A percentile compares a stretch with the other conserved stretches of the same genome.
These are phyloP conservation scores for Dothistroma septosporum DNA, from an alignment of 2,329 filamentous ascomycete genomes.

Conservation along the genomic window DNA sequence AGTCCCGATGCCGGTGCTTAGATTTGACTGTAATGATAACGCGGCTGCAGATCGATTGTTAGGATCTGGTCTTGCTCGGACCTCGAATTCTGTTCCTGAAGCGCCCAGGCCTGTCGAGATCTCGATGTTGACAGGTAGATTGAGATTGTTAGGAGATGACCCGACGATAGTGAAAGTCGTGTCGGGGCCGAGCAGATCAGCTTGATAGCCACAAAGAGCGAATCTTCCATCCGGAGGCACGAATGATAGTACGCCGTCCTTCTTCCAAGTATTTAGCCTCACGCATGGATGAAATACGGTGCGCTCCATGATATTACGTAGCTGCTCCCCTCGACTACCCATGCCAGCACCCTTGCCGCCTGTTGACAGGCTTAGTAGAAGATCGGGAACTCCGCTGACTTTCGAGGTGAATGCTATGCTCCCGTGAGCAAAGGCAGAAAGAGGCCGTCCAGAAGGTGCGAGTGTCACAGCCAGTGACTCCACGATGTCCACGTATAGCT, in stretches of 20 bases:
- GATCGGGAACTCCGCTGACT: conserved; percentile 88
- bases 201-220: conserved; percentile 88
- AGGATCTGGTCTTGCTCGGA: conserved; percentile 60
- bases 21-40: conserved; percentile 30
- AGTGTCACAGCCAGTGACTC: conserved; percentile 85
- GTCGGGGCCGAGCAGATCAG: conserved; percentile 75
- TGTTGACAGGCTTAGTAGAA: conserved; percentile 74
- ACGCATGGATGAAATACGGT: conserved; percentile 97
- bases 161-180: conserved; percentile 29
- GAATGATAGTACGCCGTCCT: conserved; percentile 88
- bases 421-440: conserved; percentile 83
- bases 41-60: conserved; percentile 25
- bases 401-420: conserved; percentile 94
- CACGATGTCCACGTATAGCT: conserved; percentile 92
- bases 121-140: conserved; percentile 76
- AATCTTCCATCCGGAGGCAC: conserved; percentile 93
- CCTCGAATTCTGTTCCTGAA: conserved; percentile 80
- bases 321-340: conserved; percentile 44
- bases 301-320: conserved; percentile 63
- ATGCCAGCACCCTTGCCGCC: conserved; percentile 78
- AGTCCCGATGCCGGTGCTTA: conserved; percentile 19
- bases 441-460: conserved; percentile 80
- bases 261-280: conserved; percentile 81
- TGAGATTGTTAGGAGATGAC: conserved; percentile 48
- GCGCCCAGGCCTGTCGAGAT: conserved; percentile 75